phyloP scores from a whole-genome alignment of 164 flowering plant genomes.

The Akebia trifoliata region DNA sequence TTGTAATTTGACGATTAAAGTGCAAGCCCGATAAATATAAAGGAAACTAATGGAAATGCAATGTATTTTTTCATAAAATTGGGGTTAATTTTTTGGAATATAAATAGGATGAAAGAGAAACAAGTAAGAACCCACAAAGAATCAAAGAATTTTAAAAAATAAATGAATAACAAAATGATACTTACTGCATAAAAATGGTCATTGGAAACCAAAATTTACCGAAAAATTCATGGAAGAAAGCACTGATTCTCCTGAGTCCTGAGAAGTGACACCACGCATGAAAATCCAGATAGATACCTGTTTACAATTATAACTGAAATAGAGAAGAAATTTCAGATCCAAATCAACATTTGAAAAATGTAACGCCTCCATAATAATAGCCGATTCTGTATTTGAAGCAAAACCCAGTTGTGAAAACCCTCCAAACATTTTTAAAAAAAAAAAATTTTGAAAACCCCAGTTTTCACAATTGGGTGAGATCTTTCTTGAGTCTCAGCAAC shows the following conservation, averaged over 20 bases:
- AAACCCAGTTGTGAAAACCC: slow-evolving; percentile 21
- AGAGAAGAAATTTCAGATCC: slow-evolving; percentile 21
- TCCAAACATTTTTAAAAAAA: slow-evolving; percentile 13
- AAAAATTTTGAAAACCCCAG: no score
- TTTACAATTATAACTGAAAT: slow-evolving; percentile 25
- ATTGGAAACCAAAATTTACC: slow-evolving; percentile 56
- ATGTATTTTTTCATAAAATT: slow-evolving; percentile 8
- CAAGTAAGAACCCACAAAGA: slow-evolving; percentile 32
- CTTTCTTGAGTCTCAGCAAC: no score
- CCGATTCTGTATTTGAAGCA: slow-evolving; percentile 19
- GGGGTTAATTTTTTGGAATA: slow-evolving; percentile 32
- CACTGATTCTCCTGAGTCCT: slow-evolving; percentile 19
- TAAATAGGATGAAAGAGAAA: no score
- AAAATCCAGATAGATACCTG: slow-evolving; percentile 19
- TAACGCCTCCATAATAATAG: slow-evolving; percentile 28
- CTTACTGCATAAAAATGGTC: slow-evolving; percentile 33
- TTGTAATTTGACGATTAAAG: no score
- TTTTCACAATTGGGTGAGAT: no score
- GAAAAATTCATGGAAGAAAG: slow-evolving; percentile 32
- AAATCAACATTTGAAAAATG: slow-evolving; percentile 26
- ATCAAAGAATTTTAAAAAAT: slow-evolving; percentile 48
- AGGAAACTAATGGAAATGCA: slow-evolving; percentile 47
- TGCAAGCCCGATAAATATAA: no score
- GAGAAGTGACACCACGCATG: slow-evolving; percentile 14
- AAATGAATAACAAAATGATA: slow-evolving; percentile 18